These are phyloP conservation scores for Geosmithia morbida DNA, from an alignment of 2,329 filamentous ascomycete species.

Conservation along the genomic window DNA sequence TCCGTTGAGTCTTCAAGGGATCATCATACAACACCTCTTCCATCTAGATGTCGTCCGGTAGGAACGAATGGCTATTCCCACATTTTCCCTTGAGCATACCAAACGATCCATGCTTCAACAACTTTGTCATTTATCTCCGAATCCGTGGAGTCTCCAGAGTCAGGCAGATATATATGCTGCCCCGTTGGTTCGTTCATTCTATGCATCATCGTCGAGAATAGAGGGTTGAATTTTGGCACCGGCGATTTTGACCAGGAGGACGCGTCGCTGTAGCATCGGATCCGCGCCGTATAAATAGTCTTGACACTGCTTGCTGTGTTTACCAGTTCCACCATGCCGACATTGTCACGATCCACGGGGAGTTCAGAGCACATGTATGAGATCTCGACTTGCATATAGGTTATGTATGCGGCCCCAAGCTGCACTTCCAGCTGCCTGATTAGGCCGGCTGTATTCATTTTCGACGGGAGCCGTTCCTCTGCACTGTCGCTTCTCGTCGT, in stretches of 20 bases:
- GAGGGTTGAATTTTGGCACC: not conserved
- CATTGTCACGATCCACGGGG: conserved; percentile 14
- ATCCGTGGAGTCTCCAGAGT: not conserved
- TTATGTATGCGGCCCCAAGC: conserved; percentile 30
- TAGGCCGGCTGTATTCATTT: conserved; percentile 35
- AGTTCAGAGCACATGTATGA: conserved; percentile 44
- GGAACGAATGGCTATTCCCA: not conserved
- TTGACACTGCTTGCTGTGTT: conserved; percentile 32
- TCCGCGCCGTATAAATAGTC: conserved; percentile 34
- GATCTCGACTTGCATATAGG: conserved; percentile 36
- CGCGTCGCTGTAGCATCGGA: conserved; percentile 30
- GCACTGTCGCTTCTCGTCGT: conserved; percentile 3
- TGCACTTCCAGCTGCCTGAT: conserved; percentile 44
- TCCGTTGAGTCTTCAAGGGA: not conserved
- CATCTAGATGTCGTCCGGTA: not conserved
- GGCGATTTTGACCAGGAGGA: conserved; percentile 31
- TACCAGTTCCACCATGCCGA: conserved; percentile 16
- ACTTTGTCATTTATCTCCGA: not conserved
- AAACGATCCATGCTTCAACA: not conserved
- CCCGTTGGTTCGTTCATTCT: not conserved
- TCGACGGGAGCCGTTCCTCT: conserved; percentile 9
- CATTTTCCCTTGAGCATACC: not conserved
- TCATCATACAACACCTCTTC: not conserved
- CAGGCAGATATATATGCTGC: not conserved
- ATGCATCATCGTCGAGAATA: not conserved